Percentiles rank a stretch among this genome's conserved stretches.
Conservation (phyloP, 805 yeast genomes). For the Komagataella mondaviorum region DNA sequence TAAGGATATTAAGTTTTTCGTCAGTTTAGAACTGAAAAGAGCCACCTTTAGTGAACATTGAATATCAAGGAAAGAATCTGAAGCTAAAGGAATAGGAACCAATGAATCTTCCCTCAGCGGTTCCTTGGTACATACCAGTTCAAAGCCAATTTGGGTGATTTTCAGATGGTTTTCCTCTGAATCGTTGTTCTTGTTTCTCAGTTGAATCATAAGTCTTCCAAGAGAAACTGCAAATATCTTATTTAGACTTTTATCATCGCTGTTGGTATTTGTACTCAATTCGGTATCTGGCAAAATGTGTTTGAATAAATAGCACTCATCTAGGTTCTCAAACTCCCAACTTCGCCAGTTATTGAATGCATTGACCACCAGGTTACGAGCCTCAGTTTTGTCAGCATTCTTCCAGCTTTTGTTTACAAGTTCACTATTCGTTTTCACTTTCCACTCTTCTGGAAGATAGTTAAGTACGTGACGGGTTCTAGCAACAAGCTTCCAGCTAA, state of each 20-base stretch:
- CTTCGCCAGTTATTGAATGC: slow-evolving; percentile 73
- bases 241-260: background rate
- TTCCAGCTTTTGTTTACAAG: slow-evolving; percentile 19
- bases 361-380: slow-evolving; percentile 32
- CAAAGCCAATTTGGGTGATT: background rate
- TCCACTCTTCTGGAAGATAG: slow-evolving; percentile 44
- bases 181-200: slow-evolving; percentile 4
- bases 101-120: background rate
- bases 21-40: background rate
- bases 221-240: slow-evolving; percentile 13
- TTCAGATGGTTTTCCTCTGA: background rate
- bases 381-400: slow-evolving; percentile 36
- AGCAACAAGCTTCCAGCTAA: slow-evolving; percentile 80
- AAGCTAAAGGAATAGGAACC: background rate
- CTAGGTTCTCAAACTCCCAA: slow-evolving; percentile 72
- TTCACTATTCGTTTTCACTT: slow-evolving; percentile 13
- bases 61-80: background rate
- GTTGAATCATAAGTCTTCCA: slow-evolving; percentile 16
- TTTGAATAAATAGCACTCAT: slow-evolving; percentile 40
- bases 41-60: background rate
- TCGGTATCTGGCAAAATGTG: slow-evolving; percentile 22
- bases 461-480: slow-evolving; percentile 64
- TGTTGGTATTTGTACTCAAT: background rate
- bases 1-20: background rate
- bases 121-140: background rate